Evolutionary conservation across 345 rosid species (phyloP), one percentile per base, ranked within the genome.

Genomic region (Euphorbia tirucalli): DNA sequence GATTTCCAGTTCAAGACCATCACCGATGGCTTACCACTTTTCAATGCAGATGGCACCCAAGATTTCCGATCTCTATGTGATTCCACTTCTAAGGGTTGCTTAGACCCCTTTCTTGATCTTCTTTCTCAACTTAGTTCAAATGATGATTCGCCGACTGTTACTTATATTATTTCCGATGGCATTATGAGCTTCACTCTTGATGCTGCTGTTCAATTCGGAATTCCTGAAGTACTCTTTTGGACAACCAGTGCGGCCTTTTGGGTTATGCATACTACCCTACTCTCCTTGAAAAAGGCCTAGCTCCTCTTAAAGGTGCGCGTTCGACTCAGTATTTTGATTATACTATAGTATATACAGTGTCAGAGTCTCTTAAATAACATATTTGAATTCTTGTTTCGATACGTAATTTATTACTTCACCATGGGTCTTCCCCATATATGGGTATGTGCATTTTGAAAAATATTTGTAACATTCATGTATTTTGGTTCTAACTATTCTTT

Each of bases 151-250:
- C 70, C 5, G 72, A 71, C 67, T 10, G 39, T 83, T 21, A 73
- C 70, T n/a, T 76, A 84, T 35, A 65, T 83, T 60, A 44, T 83
- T 4, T 68, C 82, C 1, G 83, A 83, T 69, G 81, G 73, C 13
- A 22, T 28, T 24, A 81, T 81, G 85, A 63, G 71, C 30, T 84
- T 78, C 75, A 76, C 78, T 24, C 43, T 78, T 8, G 78, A 79
- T 16, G 79, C 68, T 46, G 81, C 85, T 0, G 61, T 74, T 13
- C 76, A 71, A 50, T 39, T 78, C 43, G 74, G 81, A 8, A 70
- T 84, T 13, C 83, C 85, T 0, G 70, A 58, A 0, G 46, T 66
- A 11, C 15, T 71, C 7, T 52, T 84, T 7, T 74, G 75, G 69
- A 81, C 83, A 1, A 59, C 70, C 0, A 75, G 82, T 25, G 65